Evolutionary conservation across 2,329 filamentous ascomycete genomes (phyloP).

Genomic region (Pestalotiopsis sp.): DNA sequence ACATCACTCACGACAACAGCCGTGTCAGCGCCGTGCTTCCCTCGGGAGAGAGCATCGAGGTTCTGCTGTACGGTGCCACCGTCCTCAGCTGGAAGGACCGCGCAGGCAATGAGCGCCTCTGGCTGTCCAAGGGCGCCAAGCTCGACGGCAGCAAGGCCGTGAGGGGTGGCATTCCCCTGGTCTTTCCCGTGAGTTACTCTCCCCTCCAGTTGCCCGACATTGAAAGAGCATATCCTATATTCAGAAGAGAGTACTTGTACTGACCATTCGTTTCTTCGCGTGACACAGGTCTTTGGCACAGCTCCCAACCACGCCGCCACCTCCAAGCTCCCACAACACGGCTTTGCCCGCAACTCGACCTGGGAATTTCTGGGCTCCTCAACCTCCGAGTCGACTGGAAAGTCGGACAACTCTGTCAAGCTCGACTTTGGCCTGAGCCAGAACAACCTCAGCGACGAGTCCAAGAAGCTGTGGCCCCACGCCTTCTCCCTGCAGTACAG

Average conservation of each 20-base stretch:
- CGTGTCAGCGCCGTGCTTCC: constrained; percentile 80
- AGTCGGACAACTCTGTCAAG: constrained; percentile 74
- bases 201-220: neutral
- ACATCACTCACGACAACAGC: constrained; percentile 70
- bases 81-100: constrained; percentile 91
- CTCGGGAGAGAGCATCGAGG: constrained; percentile 81
- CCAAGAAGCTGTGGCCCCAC: constrained; percentile 77
- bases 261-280: neutral
- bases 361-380: constrained; percentile 97
- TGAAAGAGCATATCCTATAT: neutral
- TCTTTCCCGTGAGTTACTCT: constrained; percentile 75
- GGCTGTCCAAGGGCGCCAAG: constrained; percentile 77
- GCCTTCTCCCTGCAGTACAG: constrained; percentile 92
- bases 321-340: constrained; percentile 83
- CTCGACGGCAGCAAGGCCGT: constrained; percentile 90
- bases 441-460: constrained; percentile 68
- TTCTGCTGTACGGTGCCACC: constrained; percentile 90
- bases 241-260: neutral
- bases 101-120: constrained; percentile 79
- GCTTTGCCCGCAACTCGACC: constrained; percentile 84
- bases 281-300: constrained; percentile 77
- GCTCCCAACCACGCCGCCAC: constrained; percentile 78
- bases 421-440: constrained; percentile 92
- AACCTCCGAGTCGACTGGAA: constrained; percentile 61
- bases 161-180: constrained; percentile 86